Percentiles rank a stretch among this genome's conserved stretches.
Evolutionary conservation across 2,329 filamentous ascomycete genomes (phyloP).

Genomic region (Trichoderma atrobrunneum): DNA sequence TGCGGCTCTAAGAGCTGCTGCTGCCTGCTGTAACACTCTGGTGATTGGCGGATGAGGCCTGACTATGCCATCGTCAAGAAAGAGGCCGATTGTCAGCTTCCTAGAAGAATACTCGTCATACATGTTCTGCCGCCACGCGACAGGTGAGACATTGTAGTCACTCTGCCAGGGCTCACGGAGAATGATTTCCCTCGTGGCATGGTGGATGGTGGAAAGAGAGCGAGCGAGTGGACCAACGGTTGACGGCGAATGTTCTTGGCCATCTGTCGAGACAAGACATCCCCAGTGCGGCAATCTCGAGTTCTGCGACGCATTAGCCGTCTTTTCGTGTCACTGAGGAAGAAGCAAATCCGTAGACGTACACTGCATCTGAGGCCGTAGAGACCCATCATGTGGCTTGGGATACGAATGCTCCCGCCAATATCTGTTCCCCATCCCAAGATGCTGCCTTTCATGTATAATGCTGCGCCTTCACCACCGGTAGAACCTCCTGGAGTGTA

Average conservation of each 20-base stretch:
- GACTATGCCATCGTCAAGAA: conserved; percentile 35
- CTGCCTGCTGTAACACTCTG: conserved; percentile 70
- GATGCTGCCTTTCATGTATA: conserved; percentile 24
- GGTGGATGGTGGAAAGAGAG: not conserved
- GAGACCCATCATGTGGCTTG: conserved; percentile 27
- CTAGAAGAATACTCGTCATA: not conserved
- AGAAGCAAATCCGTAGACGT: not conserved
- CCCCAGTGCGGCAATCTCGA: not conserved
- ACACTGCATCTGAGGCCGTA: conserved; percentile 27
- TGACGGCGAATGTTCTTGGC: not conserved
- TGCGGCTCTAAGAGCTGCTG: conserved; percentile 62
- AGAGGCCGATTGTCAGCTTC: not conserved
- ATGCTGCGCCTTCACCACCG: conserved; percentile 26
- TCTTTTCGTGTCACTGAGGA: not conserved
- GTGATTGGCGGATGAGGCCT: conserved; percentile 81
- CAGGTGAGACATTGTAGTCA: conserved; percentile 51
- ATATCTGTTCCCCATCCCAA: conserved; percentile 28
- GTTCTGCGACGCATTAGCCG: not conserved
- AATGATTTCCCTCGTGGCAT: not conserved
- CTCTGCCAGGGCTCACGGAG: conserved; percentile 47
- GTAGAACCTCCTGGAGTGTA: conserved; percentile 31
- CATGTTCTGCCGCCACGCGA: conserved; percentile 47
- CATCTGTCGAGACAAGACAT: not conserved
- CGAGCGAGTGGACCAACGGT: not conserved
- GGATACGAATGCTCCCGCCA: conserved; percentile 30